Evolutionary conservation across 805 yeast species (phyloP), one percentile per base, ranked within the genome.

Genomic region (Tetrapisispora pingtungensis): DNA sequence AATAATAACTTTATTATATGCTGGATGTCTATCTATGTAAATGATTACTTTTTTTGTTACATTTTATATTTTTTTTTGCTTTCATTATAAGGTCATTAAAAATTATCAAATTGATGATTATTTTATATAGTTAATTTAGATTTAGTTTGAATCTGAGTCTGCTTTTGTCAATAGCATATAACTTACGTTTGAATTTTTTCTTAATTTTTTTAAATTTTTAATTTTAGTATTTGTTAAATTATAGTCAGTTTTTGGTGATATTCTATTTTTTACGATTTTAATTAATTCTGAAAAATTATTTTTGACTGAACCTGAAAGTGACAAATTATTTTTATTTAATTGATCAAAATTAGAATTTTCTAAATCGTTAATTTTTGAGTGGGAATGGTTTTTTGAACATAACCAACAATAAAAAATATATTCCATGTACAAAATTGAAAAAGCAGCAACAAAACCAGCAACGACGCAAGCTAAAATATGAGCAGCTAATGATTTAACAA

Each of bases 391-490:
- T 15, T 12, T 32, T 33, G 37, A 24, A 41, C 44, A 41, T 30
- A 41, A 22, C 44, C 44, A 41, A 30, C 44, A 41, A 48, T 72
- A 72, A 10, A 75, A 51, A 35, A 66, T 51, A 49, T 70, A 75
- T 56, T 76, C 80, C 2, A 65, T 56, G 44, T 60, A 69, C 18
- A 76, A 56, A 7, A 76, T 49, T 3, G 64, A 37, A 26, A 66
- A 65, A 3, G 80, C 88, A 28, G 80, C 54, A 10, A 74, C 44
- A 51, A 82, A 79, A 0, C 95, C 95, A 10, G 75, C 76, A 34
- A 83, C 56, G 1, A 86, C 84, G 24, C 87, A 80, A 31, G 81
- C 63, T 8, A 77, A 71, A 50, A 88, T 75, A 64, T 88, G 95
- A 48, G 75, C 71, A 18, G 84, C 84, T 64, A 87, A 67, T 12